These are phyloP conservation scores for Saxispiralis lemnorum DNA, from an alignment of 495 filamentous ascomycete genomes.

Conservation along the genomic window DNA sequence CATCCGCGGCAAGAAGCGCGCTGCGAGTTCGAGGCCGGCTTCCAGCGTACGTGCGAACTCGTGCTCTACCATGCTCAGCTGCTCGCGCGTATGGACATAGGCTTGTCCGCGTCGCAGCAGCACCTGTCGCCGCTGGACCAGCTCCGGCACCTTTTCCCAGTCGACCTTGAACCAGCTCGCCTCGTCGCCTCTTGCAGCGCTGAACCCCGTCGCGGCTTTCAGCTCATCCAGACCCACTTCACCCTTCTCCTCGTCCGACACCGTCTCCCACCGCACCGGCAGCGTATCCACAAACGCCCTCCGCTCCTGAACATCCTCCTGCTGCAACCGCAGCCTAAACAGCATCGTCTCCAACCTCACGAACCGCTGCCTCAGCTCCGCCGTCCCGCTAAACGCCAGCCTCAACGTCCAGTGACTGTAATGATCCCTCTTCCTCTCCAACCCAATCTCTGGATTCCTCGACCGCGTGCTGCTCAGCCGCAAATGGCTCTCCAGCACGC, in stretches of 20 bases:
- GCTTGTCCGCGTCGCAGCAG: conserved; percentile 68
- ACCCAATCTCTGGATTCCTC: conserved; percentile 35
- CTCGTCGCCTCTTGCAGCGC: conserved; percentile 38
- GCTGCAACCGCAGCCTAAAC: conserved; percentile 60
- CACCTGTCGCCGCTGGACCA: conserved; percentile 64
- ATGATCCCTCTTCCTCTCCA: conserved; percentile 86
- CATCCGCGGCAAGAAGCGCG: conserved; percentile 72
- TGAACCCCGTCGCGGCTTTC: conserved; percentile 28
- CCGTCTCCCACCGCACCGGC: conserved; percentile 64
- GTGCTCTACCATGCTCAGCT: conserved; percentile 69
- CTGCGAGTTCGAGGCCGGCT: conserved; percentile 65
- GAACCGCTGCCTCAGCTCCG: conserved; percentile 83
- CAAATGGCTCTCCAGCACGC: conserved; percentile 70
- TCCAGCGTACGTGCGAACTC: conserved; percentile 70
- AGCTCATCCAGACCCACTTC: conserved; percentile 34
- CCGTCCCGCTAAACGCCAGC: conserved; percentile 77
- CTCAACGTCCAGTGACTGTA: conserved; percentile 96
- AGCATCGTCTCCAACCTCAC: conserved; percentile 71
- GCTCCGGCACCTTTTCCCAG: conserved; percentile 79
- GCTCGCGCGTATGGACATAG: conserved; percentile 75
- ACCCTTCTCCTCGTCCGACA: conserved; percentile 56
- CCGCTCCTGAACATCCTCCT: conserved; percentile 51
- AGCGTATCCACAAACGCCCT: conserved; percentile 60
- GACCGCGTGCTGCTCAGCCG: conserved; percentile 64
- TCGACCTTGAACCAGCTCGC: conserved; percentile 83